phyloP scores from a whole-genome alignment of 2,329 filamentous ascomycete genomes.

The Gaeumannomyces sp. region DNA sequence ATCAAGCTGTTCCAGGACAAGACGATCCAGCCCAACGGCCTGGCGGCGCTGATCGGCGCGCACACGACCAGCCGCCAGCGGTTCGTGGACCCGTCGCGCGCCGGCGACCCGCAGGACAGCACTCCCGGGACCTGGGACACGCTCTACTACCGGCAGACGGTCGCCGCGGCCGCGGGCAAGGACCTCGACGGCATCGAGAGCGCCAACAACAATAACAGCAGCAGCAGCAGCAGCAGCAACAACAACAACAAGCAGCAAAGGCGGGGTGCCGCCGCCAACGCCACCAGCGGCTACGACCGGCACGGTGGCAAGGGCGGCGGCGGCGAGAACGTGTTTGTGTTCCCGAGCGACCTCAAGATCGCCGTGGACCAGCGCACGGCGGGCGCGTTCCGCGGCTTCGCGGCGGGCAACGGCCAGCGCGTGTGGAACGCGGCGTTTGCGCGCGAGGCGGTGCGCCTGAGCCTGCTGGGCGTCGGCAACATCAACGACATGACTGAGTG shows the following conservation, averaged over 20 bases:
- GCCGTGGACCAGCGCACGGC: constrained; percentile 29
- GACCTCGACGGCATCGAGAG: constrained; percentile 13
- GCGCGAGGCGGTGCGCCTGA: constrained; percentile 45
- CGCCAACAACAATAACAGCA: background rate
- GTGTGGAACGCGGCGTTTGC: constrained; percentile 30
- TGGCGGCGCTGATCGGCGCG: constrained; percentile 48
- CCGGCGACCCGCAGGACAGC: constrained; percentile 35
- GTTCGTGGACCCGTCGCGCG: constrained; percentile 31
- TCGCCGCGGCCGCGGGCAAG: constrained; percentile 15
- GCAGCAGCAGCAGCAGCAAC: background rate
- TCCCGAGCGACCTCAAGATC: constrained; percentile 35
- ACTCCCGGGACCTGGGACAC: constrained; percentile 45
- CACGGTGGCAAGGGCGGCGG: constrained; percentile 8
- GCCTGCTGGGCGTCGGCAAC: constrained; percentile 48
- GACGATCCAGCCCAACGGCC: constrained; percentile 40
- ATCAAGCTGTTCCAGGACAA: constrained; percentile 41
- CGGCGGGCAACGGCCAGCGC: constrained; percentile 24
- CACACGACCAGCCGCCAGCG: constrained; percentile 43
- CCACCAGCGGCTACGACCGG: background rate
- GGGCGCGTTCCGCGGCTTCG: constrained; percentile 32
- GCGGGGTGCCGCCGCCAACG: background rate
- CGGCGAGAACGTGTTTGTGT: constrained; percentile 26
- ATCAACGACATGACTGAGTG: constrained; percentile 51
- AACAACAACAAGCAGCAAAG: background rate
- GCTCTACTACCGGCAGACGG: constrained; percentile 38